These are phyloP conservation scores for Talaromyces sp. DNA, from an alignment of 2,329 filamentous ascomycete species.

Conservation along the genomic window DNA sequence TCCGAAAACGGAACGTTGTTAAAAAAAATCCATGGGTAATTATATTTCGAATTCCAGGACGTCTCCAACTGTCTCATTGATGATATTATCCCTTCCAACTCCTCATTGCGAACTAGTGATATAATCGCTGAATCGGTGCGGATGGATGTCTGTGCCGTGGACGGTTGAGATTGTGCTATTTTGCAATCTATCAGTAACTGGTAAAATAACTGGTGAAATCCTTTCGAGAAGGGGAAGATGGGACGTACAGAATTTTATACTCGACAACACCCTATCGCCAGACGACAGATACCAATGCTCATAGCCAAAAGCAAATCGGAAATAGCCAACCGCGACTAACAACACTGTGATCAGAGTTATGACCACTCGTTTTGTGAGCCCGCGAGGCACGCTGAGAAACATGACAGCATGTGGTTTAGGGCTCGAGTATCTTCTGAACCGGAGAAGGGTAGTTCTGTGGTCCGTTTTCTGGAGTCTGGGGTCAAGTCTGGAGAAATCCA, in stretches of 20 bases:
- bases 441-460: too few species aligned
- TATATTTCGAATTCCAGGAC: conserved; percentile 98
- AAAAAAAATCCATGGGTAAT: conserved; percentile 99
- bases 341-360: not conserved
- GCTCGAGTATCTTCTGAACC: too few species aligned
- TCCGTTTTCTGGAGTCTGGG: not conserved
- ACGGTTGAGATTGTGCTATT: not conserved
- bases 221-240: not conserved
- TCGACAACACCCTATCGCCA: conserved; percentile 8
- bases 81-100: conserved; percentile 74
- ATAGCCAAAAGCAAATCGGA: not conserved
- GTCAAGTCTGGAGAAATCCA: not conserved
- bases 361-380: not conserved
- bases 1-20: conserved; percentile 91
- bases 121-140: conserved; percentile 91
- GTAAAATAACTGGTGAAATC: not conserved
- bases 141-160: conserved; percentile 34
- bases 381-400: conserved; percentile 1
- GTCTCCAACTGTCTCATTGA: conserved; percentile 88
- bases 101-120: conserved; percentile 85
- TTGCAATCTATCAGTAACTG: not conserved
- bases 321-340: conserved; percentile 1
- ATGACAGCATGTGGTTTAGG: not conserved
- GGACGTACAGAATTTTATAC: conserved; percentile 12
- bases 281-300: conserved; percentile 13